Percentiles rank a stretch among this genome's conserved stretches.
Evolutionary conservation across 495 filamentous ascomycete genomes (phyloP).

Genomic region (Penicillium daleae): DNA sequence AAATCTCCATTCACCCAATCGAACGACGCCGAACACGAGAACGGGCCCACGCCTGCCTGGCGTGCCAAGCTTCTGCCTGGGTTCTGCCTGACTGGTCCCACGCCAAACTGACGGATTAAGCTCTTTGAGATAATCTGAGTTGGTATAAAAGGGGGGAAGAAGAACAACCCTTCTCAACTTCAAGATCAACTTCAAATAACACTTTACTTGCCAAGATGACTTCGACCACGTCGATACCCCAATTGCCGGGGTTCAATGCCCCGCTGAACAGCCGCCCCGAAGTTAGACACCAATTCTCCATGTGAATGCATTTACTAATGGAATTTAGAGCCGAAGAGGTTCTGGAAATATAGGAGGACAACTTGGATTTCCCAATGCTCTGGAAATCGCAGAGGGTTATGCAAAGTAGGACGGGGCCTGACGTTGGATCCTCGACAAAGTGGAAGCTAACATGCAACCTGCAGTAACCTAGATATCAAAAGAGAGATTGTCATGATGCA

Average conservation of each 20-base stretch:
- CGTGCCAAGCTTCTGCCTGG: conserved; percentile 3
- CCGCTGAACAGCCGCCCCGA: neutral
- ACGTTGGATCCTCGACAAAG: neutral
- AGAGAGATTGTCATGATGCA: conserved; percentile 43
- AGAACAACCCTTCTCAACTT: neutral
- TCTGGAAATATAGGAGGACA: neutral
- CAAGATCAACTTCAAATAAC: neutral
- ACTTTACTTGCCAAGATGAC: neutral
- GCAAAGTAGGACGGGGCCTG: neutral
- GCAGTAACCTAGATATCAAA: neutral
- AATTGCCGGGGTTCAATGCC: neutral
- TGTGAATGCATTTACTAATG: neutral
- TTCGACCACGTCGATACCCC: neutral
- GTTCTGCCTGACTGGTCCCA: neutral
- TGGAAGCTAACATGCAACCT: neutral
- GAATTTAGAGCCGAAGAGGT: neutral
- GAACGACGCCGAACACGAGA: neutral
- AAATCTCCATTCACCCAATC: neutral
- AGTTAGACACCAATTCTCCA: neutral
- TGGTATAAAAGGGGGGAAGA: neutral
- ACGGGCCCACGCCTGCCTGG: neutral
- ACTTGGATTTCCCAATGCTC: neutral
- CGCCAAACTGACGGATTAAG: neutral
- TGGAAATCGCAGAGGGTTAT: neutral
- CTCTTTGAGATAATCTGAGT: neutral